phyloP scores from a whole-genome alignment of 257 asterid genomes.

The Scutellaria minor region DNA sequence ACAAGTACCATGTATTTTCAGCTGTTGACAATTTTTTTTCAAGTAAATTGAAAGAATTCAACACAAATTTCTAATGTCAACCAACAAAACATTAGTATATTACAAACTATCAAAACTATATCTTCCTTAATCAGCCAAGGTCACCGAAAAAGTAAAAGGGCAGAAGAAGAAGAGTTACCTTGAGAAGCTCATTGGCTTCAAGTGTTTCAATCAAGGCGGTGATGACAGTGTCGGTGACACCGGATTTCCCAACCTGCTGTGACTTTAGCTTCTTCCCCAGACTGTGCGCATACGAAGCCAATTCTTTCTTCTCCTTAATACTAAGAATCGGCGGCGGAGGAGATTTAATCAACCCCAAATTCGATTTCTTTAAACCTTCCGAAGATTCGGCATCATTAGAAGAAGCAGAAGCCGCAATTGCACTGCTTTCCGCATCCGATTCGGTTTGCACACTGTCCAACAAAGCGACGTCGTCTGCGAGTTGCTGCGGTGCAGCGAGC shows the following conservation, averaged over 20 bases:
- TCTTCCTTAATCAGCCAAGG: background rate
- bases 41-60: background rate
- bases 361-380: slow-evolving; percentile 37
- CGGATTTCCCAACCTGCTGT: slow-evolving; percentile 92
- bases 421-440: slow-evolving; percentile 30
- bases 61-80: background rate
- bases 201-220: slow-evolving; percentile 85
- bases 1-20: slow-evolving; percentile 77
- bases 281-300: slow-evolving; percentile 86
- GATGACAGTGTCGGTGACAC: slow-evolving; percentile 76
- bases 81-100: background rate
- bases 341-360: slow-evolving; percentile 24
- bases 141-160: background rate
- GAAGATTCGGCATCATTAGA: background rate
- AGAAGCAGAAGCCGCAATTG: slow-evolving; percentile 3
- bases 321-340: slow-evolving; percentile 59
- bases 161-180: slow-evolving; percentile 47
- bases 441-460: slow-evolving; percentile 30
- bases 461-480: slow-evolving; percentile 33
- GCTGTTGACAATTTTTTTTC: slow-evolving; percentile 45
- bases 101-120: background rate
- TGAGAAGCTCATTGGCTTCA: slow-evolving; percentile 87
- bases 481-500: slow-evolving; percentile 41
- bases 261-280: slow-evolving; percentile 85
- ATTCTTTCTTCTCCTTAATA: slow-evolving; percentile 81